A percentile compares a stretch with the other conserved stretches of the same genome.
Evolutionary conservation across 1,284 basidiomycete genomes (phyloP).

Genomic region (Microbotryum saponariae): DNA sequence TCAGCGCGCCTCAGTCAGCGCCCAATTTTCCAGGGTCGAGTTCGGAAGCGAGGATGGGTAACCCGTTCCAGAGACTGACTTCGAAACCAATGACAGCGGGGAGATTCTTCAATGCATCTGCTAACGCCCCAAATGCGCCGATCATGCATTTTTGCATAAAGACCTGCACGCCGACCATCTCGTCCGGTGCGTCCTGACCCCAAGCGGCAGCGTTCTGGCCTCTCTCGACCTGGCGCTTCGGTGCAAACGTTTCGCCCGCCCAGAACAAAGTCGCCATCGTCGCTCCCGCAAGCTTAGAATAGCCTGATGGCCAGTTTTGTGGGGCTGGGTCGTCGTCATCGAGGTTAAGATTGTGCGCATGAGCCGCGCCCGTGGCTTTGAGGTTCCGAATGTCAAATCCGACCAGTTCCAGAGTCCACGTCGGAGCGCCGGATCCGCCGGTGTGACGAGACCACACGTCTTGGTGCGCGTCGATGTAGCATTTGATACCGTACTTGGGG

Average conservation of each 20-base stretch:
- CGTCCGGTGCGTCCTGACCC: slow-evolving; percentile 6
- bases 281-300: slow-evolving; percentile 65
- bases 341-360: slow-evolving; percentile 53
- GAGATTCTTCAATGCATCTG: slow-evolving; percentile 59
- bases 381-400: slow-evolving; percentile 46
- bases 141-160: slow-evolving; percentile 79
- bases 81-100: slow-evolving; percentile 84
- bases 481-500: slow-evolving; percentile 67
- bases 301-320: slow-evolving; percentile 48
- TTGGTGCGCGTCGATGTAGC: slow-evolving; percentile 57
- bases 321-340: slow-evolving; percentile 47
- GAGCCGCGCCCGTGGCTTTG: slow-evolving; percentile 73
- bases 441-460: slow-evolving; percentile 87
- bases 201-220: slow-evolving; percentile 14
- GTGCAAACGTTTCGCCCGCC: slow-evolving; percentile 77
- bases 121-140: slow-evolving; percentile 65
- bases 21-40: background rate
- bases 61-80: slow-evolving; percentile 31
- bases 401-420: slow-evolving; percentile 27
- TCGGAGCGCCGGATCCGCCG: slow-evolving; percentile 55
- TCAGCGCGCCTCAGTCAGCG: background rate
- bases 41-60: background rate
- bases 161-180: slow-evolving; percentile 53
- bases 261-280: slow-evolving; percentile 47
- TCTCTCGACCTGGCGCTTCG: slow-evolving; percentile 45